Percentiles rank a stretch among this genome's conserved stretches.
Evolutionary conservation across 139 green algal genomes (phyloP).

Genomic region (Chlorella sp.): DNA sequence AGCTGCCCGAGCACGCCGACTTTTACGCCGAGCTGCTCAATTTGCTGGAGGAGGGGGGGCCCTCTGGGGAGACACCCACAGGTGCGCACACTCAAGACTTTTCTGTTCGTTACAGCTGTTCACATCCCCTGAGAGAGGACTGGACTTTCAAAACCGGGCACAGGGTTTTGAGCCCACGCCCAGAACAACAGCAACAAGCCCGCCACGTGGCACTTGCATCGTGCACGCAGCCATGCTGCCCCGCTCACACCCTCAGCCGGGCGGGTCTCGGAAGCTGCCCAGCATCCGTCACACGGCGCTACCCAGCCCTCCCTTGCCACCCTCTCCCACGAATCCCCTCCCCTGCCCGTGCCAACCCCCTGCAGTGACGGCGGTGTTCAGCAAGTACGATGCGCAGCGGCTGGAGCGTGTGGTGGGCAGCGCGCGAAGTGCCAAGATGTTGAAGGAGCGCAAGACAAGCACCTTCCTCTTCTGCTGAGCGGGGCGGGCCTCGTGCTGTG

Average conservation of each 20-base stretch:
- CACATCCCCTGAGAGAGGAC: neutral
- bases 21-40: slow-evolving; percentile 91
- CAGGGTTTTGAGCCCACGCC: neutral
- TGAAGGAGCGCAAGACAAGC: slow-evolving; percentile 50
- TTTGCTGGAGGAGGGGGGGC: slow-evolving; percentile 50
- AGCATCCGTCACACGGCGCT: neutral
- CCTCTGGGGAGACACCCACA: neutral
- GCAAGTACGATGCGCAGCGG: slow-evolving; percentile 65
- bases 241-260: neutral
- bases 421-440: slow-evolving; percentile 68
- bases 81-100: neutral
- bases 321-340: neutral
- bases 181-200: neutral
- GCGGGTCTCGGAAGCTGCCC: neutral
- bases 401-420: slow-evolving; percentile 84
- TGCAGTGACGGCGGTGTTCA: slow-evolving; percentile 71
- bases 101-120: no score
- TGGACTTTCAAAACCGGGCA: neutral
- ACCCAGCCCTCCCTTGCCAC: neutral
- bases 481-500: no score
- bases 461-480: slow-evolving; percentile 83
- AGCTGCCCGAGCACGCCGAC: slow-evolving; percentile 78
- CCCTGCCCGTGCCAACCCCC: neutral
- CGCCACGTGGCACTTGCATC: neutral
- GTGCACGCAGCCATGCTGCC: neutral